Conservation (phyloP, 495 filamentous ascomycete genomes). For the Astrothelium macrocarpum region DNA sequence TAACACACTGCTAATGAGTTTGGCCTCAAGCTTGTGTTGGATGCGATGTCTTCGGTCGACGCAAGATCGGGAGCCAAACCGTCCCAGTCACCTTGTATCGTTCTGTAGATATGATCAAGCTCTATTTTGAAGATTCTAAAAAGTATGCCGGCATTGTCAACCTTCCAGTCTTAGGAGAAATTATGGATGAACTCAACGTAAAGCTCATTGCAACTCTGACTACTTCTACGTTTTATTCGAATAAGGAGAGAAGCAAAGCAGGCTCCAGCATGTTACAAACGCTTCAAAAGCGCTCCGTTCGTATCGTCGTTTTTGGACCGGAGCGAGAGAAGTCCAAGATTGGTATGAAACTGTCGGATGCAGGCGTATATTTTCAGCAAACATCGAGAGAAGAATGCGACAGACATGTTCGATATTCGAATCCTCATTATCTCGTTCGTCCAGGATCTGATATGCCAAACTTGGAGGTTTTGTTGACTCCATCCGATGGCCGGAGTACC, state of each 20-base stretch:
- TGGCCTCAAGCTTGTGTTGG: background rate
- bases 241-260: background rate
- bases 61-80: background rate
- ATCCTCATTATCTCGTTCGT: constrained; percentile 22
- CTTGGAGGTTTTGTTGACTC: constrained; percentile 7
- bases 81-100: background rate
- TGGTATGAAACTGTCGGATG: constrained; percentile 1
- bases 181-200: background rate
- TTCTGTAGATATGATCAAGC: background rate
- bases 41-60: background rate
- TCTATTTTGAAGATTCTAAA: background rate
- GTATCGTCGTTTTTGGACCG: constrained; percentile 9
- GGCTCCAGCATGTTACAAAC: background rate
- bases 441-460: constrained; percentile 17
- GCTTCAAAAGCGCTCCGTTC: background rate
- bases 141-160: background rate
- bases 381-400: constrained; percentile 7
- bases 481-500: background rate
- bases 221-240: background rate
- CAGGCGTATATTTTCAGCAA: constrained; percentile 9
- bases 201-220: background rate
- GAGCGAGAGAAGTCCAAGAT: constrained; percentile 2
- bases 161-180: background rate
- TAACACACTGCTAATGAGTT: background rate
- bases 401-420: constrained; percentile 15